Base-by-base conservation (phyloP, 2,329 filamentous ascomycete species). In the Sclerotinia glacialis region DNA sequence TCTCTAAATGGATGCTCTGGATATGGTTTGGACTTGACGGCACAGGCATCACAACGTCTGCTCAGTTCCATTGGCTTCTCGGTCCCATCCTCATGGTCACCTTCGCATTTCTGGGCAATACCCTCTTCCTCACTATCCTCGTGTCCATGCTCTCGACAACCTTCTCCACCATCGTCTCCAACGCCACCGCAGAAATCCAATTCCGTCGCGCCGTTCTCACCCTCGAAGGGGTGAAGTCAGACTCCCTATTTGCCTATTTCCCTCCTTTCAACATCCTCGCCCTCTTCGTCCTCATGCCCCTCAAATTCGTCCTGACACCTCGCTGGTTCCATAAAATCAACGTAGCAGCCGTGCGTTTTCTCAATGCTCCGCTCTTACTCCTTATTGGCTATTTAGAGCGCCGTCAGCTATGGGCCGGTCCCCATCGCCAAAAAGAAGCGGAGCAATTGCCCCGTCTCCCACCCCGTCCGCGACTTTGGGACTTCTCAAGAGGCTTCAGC, bases 251-350 rank as follows among this genome's bases (percentile, higher is more conserved):
- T 44, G 71, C 74, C 1, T 75, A 74, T 47, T 87, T 89, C 53
- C 91, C 92, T 0, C 92, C 92, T 0, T 92, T 95, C 78, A 96
- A 96, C 74, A 86, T 96, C 68, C 78, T 93, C 26, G 92, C 92
- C 28, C 82, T 95, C 37, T 79, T 91, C 67, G 76, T 93, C 37
- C 82, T 95, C 21, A 82, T 94, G 2, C 92, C 92, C 0, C 83
- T 95, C 68, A 93, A 92, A 72, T 91, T 91, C 72, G 72, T 91
- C n/a, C 81, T 92, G 46, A 87, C 86, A n/a, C 86, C 90, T 0
- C 87, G 92, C 54, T 94, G 91, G 91, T 95, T 95, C 75, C 92
- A 96, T 80, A 95, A 94, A 78, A 90, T 94, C 73, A 93, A 96
- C 75, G 91, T 96, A 67, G 86, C 87, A 67, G 85, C 86, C 12